Evolutionary conservation across 495 filamentous ascomycete genomes (phyloP), one percentile per base, ranked within the genome.

Genomic region (Massariosphaeria phaeospora): DNA sequence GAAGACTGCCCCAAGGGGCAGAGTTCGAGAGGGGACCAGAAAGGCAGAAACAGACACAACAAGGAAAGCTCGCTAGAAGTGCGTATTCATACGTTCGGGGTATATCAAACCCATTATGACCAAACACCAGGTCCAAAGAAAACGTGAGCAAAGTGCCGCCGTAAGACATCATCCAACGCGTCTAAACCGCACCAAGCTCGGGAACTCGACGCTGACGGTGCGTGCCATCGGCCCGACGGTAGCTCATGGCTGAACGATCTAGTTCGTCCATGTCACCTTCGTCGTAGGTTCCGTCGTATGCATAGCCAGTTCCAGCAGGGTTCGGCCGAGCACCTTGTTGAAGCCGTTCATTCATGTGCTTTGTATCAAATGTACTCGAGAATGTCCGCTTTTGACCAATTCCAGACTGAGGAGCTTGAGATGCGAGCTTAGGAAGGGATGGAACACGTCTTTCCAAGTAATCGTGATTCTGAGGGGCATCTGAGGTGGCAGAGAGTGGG

Each of bases 271-370:
- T 56, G 42, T 61, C 61, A 34, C 52, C 42, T 34, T 57, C 63
- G 25, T 66, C 61, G 46, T 57, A 59, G 26, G 27, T 30, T 10
- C 38, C 39, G 25, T 57, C 55, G 34, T 59, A 65, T 23, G 21
- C 49, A 30, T 55, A 59, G 9, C 15, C 18, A 10, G 62, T 38
- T n/a, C 11, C 49, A 29, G 49, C n/a, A 20, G 57, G 51, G 29
- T 60, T 61, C 3, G 68, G 68, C 10, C 68, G 51, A 11, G 66
- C 67, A 25, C 68, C 68, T 27, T 66, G 58, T 15, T 58, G 56
- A 33, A 70, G 39, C 2, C 63, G 67, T 29, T 68, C 60, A 12
- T 59, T 56, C 24, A 70, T 47, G 51, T 69, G 63, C 20, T 55
- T 38, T 2, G 66, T 67, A 33, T 68, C 57, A 34, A 69, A 67